Conservation (phyloP, 352 stramenopile genomes). For the Globisporangium irregulare region DNA sequence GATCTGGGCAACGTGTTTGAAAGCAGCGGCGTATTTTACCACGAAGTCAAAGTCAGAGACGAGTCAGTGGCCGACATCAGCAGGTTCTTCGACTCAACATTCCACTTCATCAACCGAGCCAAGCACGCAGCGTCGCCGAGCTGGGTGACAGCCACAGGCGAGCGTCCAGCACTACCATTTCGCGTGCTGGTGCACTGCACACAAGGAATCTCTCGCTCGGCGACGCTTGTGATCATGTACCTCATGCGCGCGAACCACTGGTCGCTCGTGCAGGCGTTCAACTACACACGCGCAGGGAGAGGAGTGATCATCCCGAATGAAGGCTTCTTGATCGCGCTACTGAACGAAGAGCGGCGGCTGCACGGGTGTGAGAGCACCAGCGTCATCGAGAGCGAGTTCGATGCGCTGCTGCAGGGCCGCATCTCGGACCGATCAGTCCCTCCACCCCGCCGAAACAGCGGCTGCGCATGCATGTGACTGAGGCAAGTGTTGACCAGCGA, state of each 20-base stretch:
- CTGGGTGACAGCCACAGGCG: conserved; percentile 7
- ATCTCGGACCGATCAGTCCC: conserved; percentile 23
- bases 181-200: conserved; percentile 73
- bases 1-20: conserved; percentile 60
- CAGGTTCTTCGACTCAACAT: conserved; percentile 42
- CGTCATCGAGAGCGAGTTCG: conserved; percentile 48
- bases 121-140: conserved; percentile 5
- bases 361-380: conserved; percentile 39
- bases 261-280: conserved; percentile 66
- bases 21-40: conserved; percentile 45
- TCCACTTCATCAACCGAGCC: conserved; percentile 43
- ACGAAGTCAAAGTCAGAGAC: conserved; percentile 61
- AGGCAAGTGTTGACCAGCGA: not conserved
- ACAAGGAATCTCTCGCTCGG: conserved; percentile 65
- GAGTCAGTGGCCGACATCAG: conserved; percentile 40
- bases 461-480: conserved; percentile 18
- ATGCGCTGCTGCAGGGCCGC: conserved; percentile 39
- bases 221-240: conserved; percentile 68
- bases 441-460: not conserved
- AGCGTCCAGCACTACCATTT: conserved; percentile 18
- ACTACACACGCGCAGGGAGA: conserved; percentile 40
- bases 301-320: conserved; percentile 62
- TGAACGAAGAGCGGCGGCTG: conserved; percentile 47
- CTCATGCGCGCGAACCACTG: conserved; percentile 55
- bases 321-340: conserved; percentile 48